These are phyloP conservation scores for Ettlia oleoabundans DNA, from an alignment of 139 green algal species.

Conservation along the genomic window DNA sequence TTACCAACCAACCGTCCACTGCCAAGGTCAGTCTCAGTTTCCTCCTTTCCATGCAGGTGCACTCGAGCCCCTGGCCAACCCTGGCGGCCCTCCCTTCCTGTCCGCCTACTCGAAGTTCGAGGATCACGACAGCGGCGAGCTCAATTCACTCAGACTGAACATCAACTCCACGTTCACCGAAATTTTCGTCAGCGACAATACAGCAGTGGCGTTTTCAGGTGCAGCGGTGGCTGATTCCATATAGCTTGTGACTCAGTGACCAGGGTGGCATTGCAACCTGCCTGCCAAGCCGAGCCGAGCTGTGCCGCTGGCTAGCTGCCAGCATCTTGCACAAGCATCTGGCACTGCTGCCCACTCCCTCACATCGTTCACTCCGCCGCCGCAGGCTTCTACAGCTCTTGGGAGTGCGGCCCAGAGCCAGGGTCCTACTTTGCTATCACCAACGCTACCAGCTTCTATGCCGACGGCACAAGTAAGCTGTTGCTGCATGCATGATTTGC, in stretches of 20 bases:
- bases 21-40: no score
- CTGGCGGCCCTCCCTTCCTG: not conserved
- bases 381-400: not conserved
- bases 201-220: not conserved
- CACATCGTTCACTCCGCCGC: not conserved
- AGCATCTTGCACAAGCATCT: not conserved
- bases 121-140: not conserved
- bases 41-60: not conserved
- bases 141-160: not conserved
- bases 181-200: not conserved
- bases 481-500: not conserved
- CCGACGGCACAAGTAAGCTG: not conserved
- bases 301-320: not conserved
- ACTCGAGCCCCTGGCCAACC: not conserved
- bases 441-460: not conserved
- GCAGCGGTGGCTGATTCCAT: not conserved
- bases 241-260: no score
- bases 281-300: not conserved
- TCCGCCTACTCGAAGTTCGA: not conserved
- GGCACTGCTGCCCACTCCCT: not conserved
- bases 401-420: not conserved
- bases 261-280: not conserved
- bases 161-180: not conserved
- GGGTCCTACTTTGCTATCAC: not conserved
- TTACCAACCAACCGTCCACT: no score